Base-by-base conservation (phyloP, 148 eudicot genomes). In the Rhododendron williamsianum region DNA sequence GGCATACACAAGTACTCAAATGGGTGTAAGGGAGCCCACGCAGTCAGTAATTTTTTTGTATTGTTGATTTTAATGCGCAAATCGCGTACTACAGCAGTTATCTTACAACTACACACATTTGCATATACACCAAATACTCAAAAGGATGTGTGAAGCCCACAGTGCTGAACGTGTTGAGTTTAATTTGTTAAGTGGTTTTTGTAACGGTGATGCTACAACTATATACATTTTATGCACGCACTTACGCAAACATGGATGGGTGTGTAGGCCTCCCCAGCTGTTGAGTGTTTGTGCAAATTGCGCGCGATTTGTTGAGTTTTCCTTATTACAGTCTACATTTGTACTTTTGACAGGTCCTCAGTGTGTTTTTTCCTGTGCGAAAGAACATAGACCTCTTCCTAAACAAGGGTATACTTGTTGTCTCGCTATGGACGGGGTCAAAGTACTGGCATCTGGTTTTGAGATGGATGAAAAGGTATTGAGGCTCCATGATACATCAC, bases 401-500 rank as follows among this genome's bases (percentile, higher is more conserved):
- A 95, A 91, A 86, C 92, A 88, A 67, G 96, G 98, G 18, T 97
- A 85, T 84, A 92, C 93, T 88, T 97, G 99, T 85, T 97, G 99
- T 89, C 98, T 95, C 78, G 98, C 98, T 58, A 88, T 97, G 96
- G 99, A 97, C 89, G 98, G 98, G 84, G 96, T 95, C 82, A 97
- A 94, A 91, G 89, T 97, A 83, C 90, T 93, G 86, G 92, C 94
- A 38, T 93, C 99, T 83, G 99, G 98, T 83, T 95, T 97, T 91
- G 92, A 91, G 56, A 73, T 80, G 87, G 93, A 90, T 84, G 98
- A 93, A 90, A 97, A 90, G 98, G 99, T 97, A 88, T 84, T 63
- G 48, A 8, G 76, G 36, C 83, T 51, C 48, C 13, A 72, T 89
- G 82, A 80, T 80, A 41, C 45, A 80, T 65, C 65, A 36, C 54